These are phyloP conservation scores for Fraxinus cuspidata DNA, from an alignment of 257 asterid genomes.

Conservation along the genomic window DNA sequence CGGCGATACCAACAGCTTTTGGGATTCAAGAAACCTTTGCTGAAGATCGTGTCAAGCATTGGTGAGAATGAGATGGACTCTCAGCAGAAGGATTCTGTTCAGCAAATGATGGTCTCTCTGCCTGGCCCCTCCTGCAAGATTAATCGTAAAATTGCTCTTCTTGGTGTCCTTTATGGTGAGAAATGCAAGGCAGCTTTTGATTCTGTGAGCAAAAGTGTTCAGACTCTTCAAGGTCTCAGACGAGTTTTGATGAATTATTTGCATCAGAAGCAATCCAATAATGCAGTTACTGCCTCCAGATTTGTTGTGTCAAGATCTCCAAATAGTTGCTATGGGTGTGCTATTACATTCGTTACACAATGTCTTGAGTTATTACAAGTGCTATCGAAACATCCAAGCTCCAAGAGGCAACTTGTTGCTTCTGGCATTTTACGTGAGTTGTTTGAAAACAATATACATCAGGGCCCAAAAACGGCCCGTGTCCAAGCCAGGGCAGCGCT, in stretches of 20 bases:
- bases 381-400: slow-evolving; percentile 75
- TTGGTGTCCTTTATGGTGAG: slow-evolving; percentile 99
- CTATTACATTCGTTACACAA: slow-evolving; percentile 87
- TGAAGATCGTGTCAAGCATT: slow-evolving; percentile 93
- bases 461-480: slow-evolving; percentile 97
- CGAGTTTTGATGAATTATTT: slow-evolving; percentile 89
- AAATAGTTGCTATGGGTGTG: slow-evolving; percentile 98
- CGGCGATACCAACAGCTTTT: slow-evolving; percentile 97
- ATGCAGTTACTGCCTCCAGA: slow-evolving; percentile 70
- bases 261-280: slow-evolving; percentile 90
- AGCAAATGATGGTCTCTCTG: slow-evolving; percentile 98
- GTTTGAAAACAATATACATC: slow-evolving; percentile 97
- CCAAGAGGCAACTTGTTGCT: slow-evolving; percentile 91
- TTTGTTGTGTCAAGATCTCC: slow-evolving; percentile 88
- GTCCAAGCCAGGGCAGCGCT: slow-evolving; percentile 97
- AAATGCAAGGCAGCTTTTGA: slow-evolving; percentile 99
- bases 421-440: slow-evolving; percentile 92
- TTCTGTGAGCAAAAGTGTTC: slow-evolving; percentile 99
- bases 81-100: slow-evolving; percentile 99
- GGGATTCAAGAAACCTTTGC: slow-evolving; percentile 96
- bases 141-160: slow-evolving; percentile 98
- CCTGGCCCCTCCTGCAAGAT: slow-evolving; percentile 99
- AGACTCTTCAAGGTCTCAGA: slow-evolving; percentile 97
- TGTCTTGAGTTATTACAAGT: slow-evolving; percentile 94
- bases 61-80: slow-evolving; percentile 99